Base-by-base conservation (phyloP, 2,329 filamentous ascomycete species). In the Pseudogymnoascus sp. region DNA sequence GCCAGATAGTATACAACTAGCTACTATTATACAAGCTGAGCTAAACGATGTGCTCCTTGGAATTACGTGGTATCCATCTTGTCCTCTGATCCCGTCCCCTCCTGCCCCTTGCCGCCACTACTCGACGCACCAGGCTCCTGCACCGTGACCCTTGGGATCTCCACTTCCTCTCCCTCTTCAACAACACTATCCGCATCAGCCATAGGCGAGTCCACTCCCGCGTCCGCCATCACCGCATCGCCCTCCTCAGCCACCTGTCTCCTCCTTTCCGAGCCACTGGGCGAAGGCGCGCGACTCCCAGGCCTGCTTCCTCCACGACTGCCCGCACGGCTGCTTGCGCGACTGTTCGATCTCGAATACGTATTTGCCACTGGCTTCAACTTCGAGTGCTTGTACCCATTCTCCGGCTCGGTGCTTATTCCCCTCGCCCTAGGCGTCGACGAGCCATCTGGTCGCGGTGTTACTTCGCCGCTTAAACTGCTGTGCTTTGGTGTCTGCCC, bases 191-290 rank as follows among this genome's bases (percentile, higher is more conserved):
- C 45, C 45, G 27, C 48, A 18, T 72, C 69, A 13, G 55, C 67
- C 68, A 71, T 71, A 5, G 66, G 67, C 25, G 68, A 69, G 60
- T 69, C 69, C 15, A 35, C 68, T 42, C 75, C 75, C 27, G 78
- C 76, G 63, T 85, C 84, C 8, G 78, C 77, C 82, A 87, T 87
- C 39, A 81, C 80, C 21, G 81, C 76, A 69, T 88, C 85, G 1
- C 74, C 76, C 40, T 80, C 76, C 10, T 72, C 74, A 62, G 58
- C 63, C 8, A 59, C 64, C n/a, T 63, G 65, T 35, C 63, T 66
- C 7, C 58, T 55, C 3, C 64, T 58, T 18, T 70, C 70, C 29
- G 68, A 69, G 40, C 64, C 64, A 60, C 70, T 67, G 60, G 76
- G 73, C 12, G 76, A 76, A 2, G 68, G 65, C 29, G 74, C 74